A percentile compares a stretch with the other conserved stretches of the same genome.
phyloP scores from a whole-genome alignment of 2,329 filamentous ascomycete species.

The Fusarium napiforme region DNA sequence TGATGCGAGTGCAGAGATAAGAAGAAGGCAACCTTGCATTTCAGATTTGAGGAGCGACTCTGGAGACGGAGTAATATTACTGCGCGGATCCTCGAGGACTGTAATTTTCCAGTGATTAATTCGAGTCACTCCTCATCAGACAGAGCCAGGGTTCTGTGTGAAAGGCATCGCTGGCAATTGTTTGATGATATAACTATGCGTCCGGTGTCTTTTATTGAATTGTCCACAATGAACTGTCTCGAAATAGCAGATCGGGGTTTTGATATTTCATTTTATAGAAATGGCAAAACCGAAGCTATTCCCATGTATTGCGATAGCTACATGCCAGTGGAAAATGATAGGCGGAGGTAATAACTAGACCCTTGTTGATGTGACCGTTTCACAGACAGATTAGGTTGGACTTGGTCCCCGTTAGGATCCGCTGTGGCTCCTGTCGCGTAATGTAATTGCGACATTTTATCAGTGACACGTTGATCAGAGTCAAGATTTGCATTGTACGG shows the following conservation, averaged over 20 bases:
- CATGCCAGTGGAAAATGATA: not conserved
- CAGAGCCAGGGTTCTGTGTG: not conserved
- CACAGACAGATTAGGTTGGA: conserved; percentile 28
- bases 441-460: not conserved
- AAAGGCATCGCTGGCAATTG: not conserved
- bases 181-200: not conserved
- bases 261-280: not conserved
- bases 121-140: not conserved
- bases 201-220: not conserved
- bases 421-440: conserved; percentile 3
- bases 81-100: not conserved
- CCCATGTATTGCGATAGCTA: not conserved
- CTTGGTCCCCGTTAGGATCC: conserved; percentile 11
- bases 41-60: not conserved
- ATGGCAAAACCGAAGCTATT: conserved; percentile 13
- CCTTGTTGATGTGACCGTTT: conserved; percentile 27
- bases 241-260: not conserved
- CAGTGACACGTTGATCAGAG: not conserved
- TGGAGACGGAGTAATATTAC: not conserved
- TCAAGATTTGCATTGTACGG: not conserved
- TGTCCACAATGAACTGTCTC: not conserved
- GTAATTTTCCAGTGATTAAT: not conserved
- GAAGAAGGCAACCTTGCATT: not conserved
- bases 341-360: not conserved
- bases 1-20: not conserved